phyloP scores from a whole-genome alignment of 2,329 filamentous ascomycete species.

The Cadophora gregata region DNA sequence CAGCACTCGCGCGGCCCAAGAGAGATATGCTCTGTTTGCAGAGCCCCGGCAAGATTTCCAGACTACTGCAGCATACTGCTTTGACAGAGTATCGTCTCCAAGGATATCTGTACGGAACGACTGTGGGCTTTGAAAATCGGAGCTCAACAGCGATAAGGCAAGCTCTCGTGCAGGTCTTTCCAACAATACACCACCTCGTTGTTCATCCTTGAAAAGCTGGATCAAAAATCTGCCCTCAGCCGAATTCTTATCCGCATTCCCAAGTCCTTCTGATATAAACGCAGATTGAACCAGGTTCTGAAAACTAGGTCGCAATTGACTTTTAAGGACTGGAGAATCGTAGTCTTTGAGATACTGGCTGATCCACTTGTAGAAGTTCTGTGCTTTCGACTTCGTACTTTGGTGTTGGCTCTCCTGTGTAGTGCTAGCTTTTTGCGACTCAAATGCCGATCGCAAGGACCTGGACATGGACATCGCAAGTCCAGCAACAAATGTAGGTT shows the following conservation, averaged over 20 bases:
- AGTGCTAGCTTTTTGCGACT: conserved; percentile 76
- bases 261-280: conserved; percentile 67
- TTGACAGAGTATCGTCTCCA: conserved; percentile 67
- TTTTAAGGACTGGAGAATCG: conserved; percentile 48
- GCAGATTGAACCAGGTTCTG: conserved; percentile 71
- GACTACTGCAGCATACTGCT: conserved; percentile 67
- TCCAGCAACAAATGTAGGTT: conserved; percentile 80
- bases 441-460: conserved; percentile 77
- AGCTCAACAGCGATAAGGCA: conserved; percentile 75
- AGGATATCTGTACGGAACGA: conserved; percentile 70
- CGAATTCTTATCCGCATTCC: conserved; percentile 71
- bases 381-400: conserved; percentile 76
- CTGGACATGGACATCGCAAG: conserved; percentile 80
- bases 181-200: conserved; percentile 66
- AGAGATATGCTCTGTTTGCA: conserved; percentile 71
- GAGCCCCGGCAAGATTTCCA: conserved; percentile 76
- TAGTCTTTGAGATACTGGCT: conserved; percentile 70
- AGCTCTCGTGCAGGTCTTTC: conserved; percentile 72
- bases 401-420: conserved; percentile 85
- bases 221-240: conserved; percentile 81
- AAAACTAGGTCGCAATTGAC: conserved; percentile 62
- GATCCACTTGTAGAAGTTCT: conserved; percentile 81
- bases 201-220: conserved; percentile 79
- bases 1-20: conserved; percentile 86
- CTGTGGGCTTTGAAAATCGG: conserved; percentile 69